phyloP scores from a whole-genome alignment of 2,329 filamentous ascomycete species.

The Helminthosporium solani region DNA sequence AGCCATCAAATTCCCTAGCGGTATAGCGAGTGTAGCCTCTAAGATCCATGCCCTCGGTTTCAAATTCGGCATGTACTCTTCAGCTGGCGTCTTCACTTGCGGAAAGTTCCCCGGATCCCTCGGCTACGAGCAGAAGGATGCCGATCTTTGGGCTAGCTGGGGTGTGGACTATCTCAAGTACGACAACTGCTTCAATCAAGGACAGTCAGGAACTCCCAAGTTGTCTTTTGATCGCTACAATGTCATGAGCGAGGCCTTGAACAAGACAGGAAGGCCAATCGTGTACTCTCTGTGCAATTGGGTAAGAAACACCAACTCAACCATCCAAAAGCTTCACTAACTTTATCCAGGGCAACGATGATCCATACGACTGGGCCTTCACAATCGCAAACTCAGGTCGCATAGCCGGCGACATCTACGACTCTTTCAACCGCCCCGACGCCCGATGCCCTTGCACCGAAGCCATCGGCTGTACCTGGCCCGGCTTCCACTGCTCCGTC shows the following conservation, averaged over 20 bases:
- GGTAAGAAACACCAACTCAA: conserved; percentile 5
- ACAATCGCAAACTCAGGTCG: conserved; percentile 40
- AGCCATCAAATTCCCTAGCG: conserved; percentile 61
- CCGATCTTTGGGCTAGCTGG: conserved; percentile 31
- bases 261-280: conserved; percentile 25
- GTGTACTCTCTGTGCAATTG: conserved; percentile 38
- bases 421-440: conserved; percentile 31
- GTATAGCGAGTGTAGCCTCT: conserved; percentile 56
- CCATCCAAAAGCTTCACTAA: no score
- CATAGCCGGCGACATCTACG: conserved; percentile 33
- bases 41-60: conserved; percentile 46
- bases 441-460: conserved; percentile 28
- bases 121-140: conserved; percentile 28
- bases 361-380: conserved; percentile 29
- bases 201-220: conserved; percentile 26
- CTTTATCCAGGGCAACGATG: not conserved
- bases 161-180: conserved; percentile 42
- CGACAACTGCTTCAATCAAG: conserved; percentile 39
- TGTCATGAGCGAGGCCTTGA: conserved; percentile 26
- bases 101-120: conserved; percentile 51
- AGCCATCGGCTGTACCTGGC: conserved; percentile 26
- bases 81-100: conserved; percentile 55
- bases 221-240: conserved; percentile 31
- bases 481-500: conserved; percentile 30
- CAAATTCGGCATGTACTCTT: conserved; percentile 65